Percentiles rank a stretch among this genome's conserved stretches.
Evolutionary conservation across 129 eudicot genomes (phyloP).

Genomic region (Smallanthus sonchifolius): DNA sequence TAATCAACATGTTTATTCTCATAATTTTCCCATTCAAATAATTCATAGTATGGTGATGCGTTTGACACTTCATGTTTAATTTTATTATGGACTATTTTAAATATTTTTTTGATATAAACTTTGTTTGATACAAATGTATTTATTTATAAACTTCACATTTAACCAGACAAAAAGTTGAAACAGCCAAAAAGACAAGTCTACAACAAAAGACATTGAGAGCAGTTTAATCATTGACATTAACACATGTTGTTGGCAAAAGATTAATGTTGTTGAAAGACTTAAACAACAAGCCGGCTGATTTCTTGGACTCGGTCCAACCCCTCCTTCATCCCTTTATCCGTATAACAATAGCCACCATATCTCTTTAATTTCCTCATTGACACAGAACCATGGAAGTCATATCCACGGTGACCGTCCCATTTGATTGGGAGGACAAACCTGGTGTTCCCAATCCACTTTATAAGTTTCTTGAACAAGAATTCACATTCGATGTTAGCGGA

Average conservation of each 20-base stretch:
- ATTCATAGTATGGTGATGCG: background rate
- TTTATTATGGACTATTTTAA: background rate
- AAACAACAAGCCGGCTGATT: conserved; percentile 15
- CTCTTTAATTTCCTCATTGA: background rate
- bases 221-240: background rate
- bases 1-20: too few species aligned
- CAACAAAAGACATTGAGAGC: background rate
- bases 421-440: conserved; percentile 46
- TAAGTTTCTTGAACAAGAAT: conserved; percentile 34
- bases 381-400: background rate
- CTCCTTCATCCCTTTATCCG: background rate
- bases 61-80: background rate
- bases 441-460: conserved; percentile 25
- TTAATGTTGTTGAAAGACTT: conserved; percentile 9
- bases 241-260: background rate
- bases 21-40: too few species aligned
- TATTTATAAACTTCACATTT: background rate
- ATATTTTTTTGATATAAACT: background rate
- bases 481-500: conserved; percentile 42
- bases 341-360: background rate
- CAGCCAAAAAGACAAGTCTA: background rate
- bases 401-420: conserved; percentile 21
- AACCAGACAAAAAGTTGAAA: background rate
- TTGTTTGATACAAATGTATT: background rate
- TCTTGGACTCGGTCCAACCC: background rate